Evolutionary conservation across 768 basidiomycete genomes (phyloP).

Genomic region (Symmetrospora coprosmae): DNA sequence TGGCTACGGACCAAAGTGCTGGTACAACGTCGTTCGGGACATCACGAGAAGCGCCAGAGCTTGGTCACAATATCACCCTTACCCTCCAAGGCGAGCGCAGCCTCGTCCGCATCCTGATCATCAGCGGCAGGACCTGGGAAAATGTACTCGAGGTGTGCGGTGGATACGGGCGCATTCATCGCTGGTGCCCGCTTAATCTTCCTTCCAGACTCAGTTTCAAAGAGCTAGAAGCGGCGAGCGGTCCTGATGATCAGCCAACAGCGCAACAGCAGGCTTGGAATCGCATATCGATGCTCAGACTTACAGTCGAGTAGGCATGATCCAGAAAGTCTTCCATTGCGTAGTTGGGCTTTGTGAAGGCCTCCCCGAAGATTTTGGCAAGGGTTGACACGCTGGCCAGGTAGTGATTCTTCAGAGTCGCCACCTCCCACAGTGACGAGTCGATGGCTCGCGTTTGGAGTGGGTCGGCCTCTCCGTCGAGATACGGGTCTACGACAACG

Average conservation of each 20-base stretch:
- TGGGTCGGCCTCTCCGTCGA: slow-evolving; percentile 54
- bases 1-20: neutral
- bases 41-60: neutral
- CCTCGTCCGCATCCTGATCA: neutral
- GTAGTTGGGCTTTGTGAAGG: slow-evolving; percentile 82
- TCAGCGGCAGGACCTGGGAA: neutral
- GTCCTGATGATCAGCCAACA: neutral
- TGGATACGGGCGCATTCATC: slow-evolving; percentile 32
- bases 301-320: slow-evolving; percentile 49
- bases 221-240: slow-evolving; percentile 51
- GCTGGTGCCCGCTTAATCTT: slow-evolving; percentile 67
- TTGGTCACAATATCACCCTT: neutral
- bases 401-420: slow-evolving; percentile 65
- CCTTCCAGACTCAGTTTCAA: slow-evolving; percentile 66
- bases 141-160: neutral
- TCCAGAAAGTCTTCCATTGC: slow-evolving; percentile 91
- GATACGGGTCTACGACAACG: slow-evolving; percentile 52
- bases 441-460: slow-evolving; percentile 62
- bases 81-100: neutral
- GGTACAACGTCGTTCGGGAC: neutral
- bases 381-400: slow-evolving; percentile 74
- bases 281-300: slow-evolving; percentile 26
- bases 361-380: slow-evolving; percentile 68
- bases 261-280: neutral
- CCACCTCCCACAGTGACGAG: slow-evolving; percentile 85